Base-by-base conservation (phyloP, 1,284 basidiomycete genomes). In the Ustilago xerochloae region DNA sequence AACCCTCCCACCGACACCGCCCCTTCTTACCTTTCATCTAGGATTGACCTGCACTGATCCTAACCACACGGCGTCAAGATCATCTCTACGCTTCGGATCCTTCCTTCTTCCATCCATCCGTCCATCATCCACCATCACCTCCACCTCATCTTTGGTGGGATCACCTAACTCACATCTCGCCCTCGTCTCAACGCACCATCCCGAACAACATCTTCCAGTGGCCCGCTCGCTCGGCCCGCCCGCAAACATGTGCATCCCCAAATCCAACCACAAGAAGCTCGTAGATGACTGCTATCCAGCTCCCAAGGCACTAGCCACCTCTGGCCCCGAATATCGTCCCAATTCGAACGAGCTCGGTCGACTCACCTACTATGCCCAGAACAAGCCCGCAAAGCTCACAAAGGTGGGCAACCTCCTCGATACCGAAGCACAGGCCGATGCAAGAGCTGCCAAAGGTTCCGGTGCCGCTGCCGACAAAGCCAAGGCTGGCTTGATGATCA, bases 231-330 rank as follows among this genome's bases (percentile, higher is more conserved):
- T n/a, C n/a, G n/a, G n/a, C n/a, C n/a, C n/a, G 24, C 13, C 28
- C 43, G 8, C 35, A 38, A 53, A 26, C 58, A 71, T 81, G 77
- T 84, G 81, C 58, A 76, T 85, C 32, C 82, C 93, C 85, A 90
- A 91, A 67, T 90, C 93, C 67, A 90, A 93, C 86, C 93, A 95
- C 86, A 89, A 93, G 81, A 90, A 90, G 75, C 91, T 97, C 67
- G 89, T 98, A 81, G 89, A 90, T 63, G 91, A 93, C 59, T 97
- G 94, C 86, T 98, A 97, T 85, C 96, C 96, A 6, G 89, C 91
- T 2, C 87, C 90, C 59, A 92, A 94, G 75, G 88, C 91, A 9
- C 88, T 96, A 45, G 86, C 90, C 48, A 89, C 90, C 29, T 88
- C 92, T 9, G 91, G 89, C 26, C 91, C 92, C 33, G 91, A 93